Conservation (phyloP, 2,329 filamentous ascomycete species). For the Dryadomyces quercivorus region DNA sequence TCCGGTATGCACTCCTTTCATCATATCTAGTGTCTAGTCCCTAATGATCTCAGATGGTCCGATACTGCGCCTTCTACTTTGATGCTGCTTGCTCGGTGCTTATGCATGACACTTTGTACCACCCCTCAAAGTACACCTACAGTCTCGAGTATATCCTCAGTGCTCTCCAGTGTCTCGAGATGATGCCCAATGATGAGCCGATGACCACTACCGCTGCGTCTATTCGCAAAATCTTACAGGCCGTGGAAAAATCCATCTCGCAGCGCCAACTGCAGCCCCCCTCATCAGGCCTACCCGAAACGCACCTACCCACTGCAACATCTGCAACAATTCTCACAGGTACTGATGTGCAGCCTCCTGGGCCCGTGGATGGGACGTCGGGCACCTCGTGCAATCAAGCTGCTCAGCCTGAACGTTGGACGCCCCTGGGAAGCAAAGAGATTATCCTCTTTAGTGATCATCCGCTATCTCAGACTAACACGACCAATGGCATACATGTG, state of each 20-base stretch:
- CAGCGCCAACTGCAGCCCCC: not conserved
- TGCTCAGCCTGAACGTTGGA: not conserved
- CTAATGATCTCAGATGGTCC: not conserved
- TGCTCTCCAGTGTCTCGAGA: not conserved
- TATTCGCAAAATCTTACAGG: not conserved
- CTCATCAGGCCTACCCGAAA: not conserved
- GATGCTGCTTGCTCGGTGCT: not conserved
- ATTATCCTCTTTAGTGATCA: not conserved
- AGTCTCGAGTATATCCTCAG: not conserved
- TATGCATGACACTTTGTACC: not conserved
- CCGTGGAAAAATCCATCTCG: not conserved
- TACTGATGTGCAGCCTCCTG: not conserved
- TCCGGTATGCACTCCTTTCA: not conserved
- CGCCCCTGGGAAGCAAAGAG: not conserved
- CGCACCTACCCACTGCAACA: not conserved
- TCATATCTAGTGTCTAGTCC: not conserved
- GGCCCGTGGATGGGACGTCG: not conserved
- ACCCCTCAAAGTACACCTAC: not conserved
- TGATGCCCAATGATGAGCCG: not conserved
- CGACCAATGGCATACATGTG: not conserved
- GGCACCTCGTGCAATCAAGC: not conserved
- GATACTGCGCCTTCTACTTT: not conserved
- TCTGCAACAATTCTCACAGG: not conserved
- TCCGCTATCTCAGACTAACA: not conserved
- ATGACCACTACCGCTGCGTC: not conserved